Evolutionary conservation across 305 asterid species (phyloP).

Genomic region (Ilex paraguariensis): DNA sequence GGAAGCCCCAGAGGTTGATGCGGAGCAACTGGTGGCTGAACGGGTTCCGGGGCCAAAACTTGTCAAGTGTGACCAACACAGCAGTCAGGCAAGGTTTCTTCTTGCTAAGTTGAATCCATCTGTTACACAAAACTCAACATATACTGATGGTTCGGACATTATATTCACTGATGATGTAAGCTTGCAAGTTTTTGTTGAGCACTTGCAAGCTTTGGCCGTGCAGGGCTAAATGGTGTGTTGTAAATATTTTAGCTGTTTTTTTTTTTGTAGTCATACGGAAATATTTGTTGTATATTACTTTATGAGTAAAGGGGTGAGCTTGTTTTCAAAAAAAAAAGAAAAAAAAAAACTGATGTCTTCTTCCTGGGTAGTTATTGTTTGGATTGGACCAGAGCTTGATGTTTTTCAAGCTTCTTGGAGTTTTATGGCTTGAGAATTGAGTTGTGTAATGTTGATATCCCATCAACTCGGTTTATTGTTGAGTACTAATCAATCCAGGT

Average conservation of each 20-base stretch:
- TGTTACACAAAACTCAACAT: conserved; percentile 55
- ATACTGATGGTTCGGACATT: conserved; percentile 52
- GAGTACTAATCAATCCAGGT: too few relatives aligned
- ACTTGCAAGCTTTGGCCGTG: conserved; percentile 85
- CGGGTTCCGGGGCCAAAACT: conserved; percentile 85
- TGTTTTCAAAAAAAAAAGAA: too few relatives aligned
- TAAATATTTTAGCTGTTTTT: too few relatives aligned
- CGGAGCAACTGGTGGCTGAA: conserved; percentile 63
- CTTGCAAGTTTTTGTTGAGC: conserved; percentile 76
- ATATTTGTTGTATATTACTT: conserved; percentile 23
- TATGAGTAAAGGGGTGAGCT: too few relatives aligned
- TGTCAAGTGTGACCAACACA: conserved; percentile 80
- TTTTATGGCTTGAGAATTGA: too few relatives aligned
- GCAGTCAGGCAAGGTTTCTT: conserved; percentile 92
- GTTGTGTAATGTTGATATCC: too few relatives aligned
- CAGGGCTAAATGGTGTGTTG: conserved; percentile 43
- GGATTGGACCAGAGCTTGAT: too few relatives aligned
- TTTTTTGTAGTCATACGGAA: not conserved
- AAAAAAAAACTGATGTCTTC: too few relatives aligned
- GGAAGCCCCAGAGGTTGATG: conserved; percentile 88
- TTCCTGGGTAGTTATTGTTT: too few relatives aligned
- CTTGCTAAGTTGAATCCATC: conserved; percentile 93
- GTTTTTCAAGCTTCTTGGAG: too few relatives aligned
- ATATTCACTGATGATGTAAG: conserved; percentile 85
- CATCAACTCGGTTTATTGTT: too few relatives aligned